phyloP scores from a whole-genome alignment of 192 early-diverging fungal species.

The Neocallimastix lanati region DNA sequence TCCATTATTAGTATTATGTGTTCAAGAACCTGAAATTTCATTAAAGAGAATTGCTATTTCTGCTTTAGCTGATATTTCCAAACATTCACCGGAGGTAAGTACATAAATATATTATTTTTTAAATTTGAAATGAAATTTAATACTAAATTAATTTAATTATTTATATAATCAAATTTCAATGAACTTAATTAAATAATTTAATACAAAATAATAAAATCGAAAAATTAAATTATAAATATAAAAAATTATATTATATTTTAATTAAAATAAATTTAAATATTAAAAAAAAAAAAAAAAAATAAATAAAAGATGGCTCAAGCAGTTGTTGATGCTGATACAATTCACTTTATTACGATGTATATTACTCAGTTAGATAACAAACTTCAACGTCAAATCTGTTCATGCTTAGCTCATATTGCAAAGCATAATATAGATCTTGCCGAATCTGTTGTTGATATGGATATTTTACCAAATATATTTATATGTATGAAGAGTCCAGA shows the following conservation, averaged over 20 bases:
- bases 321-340: slow-evolving; percentile 32
- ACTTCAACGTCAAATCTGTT: slow-evolving; percentile 30
- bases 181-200: too few species aligned
- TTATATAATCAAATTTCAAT: too few species aligned
- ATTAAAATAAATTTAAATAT: background rate
- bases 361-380: slow-evolving; percentile 31
- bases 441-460: slow-evolving; percentile 34
- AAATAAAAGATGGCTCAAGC: slow-evolving; percentile 26
- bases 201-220: too few species aligned
- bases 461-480: slow-evolving; percentile 30
- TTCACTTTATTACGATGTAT: slow-evolving; percentile 25
- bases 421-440: slow-evolving; percentile 39
- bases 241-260: background rate
- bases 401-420: slow-evolving; percentile 28
- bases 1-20: slow-evolving; percentile 32
- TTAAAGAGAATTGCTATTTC: slow-evolving; percentile 31
- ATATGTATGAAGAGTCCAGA: slow-evolving; percentile 30
- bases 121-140: too few species aligned
- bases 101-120: too few species aligned
- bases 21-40: slow-evolving; percentile 33
- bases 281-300: background rate
- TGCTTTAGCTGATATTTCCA: slow-evolving; percentile 30
- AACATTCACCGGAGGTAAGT: slow-evolving; percentile 33
- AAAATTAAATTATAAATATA: background rate
- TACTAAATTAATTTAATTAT: too few species aligned